These are phyloP conservation scores for Neurospora sp. DNA, from an alignment of 495 filamentous ascomycete genomes.

Conservation along the genomic window DNA sequence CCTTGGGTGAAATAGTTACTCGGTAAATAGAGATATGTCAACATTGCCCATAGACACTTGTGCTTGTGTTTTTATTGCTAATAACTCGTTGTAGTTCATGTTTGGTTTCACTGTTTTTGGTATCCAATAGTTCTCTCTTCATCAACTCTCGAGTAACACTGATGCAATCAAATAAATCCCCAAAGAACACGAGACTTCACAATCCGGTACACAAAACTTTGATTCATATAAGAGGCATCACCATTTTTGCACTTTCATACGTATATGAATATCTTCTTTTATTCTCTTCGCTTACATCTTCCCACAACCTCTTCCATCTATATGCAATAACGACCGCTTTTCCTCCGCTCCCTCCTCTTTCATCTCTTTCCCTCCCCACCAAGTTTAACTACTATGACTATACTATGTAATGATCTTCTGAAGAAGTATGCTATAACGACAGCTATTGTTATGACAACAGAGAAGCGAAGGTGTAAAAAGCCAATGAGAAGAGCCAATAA, in stretches of 20 bases:
- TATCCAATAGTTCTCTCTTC: too few relatives aligned
- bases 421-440: neutral
- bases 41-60: neutral
- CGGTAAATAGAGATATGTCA: neutral
- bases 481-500: too few relatives aligned
- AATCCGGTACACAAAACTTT: too few relatives aligned
- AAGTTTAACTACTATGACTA: neutral
- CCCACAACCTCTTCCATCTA: neutral
- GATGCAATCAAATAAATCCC: too few relatives aligned
- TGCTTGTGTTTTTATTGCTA: neutral
- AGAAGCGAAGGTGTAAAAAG: neutral
- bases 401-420: neutral
- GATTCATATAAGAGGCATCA: too few relatives aligned
- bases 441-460: too few relatives aligned
- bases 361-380: neutral
- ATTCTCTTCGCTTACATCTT: neutral
- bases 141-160: too few relatives aligned
- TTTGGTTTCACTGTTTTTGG: too few relatives aligned
- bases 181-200: too few relatives aligned
- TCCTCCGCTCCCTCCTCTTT: neutral
- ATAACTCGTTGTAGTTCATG: neutral
- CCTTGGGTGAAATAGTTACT: neutral
- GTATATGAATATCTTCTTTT: too few relatives aligned
- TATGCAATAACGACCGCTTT: neutral
- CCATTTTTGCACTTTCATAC: too few relatives aligned